Base-by-base conservation (phyloP, 2,329 filamentous ascomycete genomes). In the Byssoonygena ceratinophila region DNA sequence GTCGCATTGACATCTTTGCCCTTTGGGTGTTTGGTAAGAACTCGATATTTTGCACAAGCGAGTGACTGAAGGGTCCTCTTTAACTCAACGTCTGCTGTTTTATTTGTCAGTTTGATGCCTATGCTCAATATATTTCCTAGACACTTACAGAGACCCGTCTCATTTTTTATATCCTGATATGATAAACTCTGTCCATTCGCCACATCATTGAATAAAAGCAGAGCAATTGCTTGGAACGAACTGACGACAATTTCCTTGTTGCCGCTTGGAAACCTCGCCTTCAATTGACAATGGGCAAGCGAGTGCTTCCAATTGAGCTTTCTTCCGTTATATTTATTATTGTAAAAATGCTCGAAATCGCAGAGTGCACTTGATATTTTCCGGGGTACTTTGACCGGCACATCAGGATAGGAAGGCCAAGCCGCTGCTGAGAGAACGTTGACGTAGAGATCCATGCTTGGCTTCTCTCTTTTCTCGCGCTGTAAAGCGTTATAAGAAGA, bases 21-120 rank as follows among this genome's bases (percentile, higher is more conserved):
- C 68, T 87, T 89, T 32, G 92, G 92, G 56, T 84, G 80, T 70
- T 98, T 98, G 40, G 73, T 78, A 16, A 98, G 76, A 9, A 96
- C 87, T 5, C 88, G 83, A 27, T 85, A 78, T 71, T 89, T 92
- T 58, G 86, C 91, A 66, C 91, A 97, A 2, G 94, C 92, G 29
- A 98, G 81, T 3, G 90, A 96, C 68, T 98, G 92, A 14, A 98
- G 79, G 0, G 92, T 98, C 54, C 92, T 85, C 60, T 85, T 82
- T 20, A 98, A 80, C 64, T 97, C 89, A 31, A 75, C 74, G 49
- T 87, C 86, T 36, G 81, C 78, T 81, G 59, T 39, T 20, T 2
- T 39, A 4, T 41, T 18, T 27, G 18, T 51, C 27, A 51, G 49
- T 36, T 37, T 36, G 27, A 54, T 9, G 8, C 22, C n/a, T 12